A percentile compares a stretch with the other conserved stretches of the same genome.
Conservation (phyloP, 2,329 filamentous ascomycete genomes). For the Grosmannia huntii region DNA sequence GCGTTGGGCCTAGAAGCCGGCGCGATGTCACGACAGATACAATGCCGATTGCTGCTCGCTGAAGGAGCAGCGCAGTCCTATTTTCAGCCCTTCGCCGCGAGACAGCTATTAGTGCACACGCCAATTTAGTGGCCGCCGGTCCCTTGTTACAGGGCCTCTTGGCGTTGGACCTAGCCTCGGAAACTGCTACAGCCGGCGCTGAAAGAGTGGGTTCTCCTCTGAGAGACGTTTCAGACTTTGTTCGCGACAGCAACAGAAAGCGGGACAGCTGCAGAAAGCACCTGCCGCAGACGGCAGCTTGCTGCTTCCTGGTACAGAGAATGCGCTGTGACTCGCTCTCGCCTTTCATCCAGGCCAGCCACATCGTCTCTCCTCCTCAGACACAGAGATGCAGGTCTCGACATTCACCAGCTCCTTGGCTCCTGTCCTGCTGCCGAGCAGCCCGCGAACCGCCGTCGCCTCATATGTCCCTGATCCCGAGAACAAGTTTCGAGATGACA, state of each 20-base stretch:
- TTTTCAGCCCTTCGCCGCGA: no score
- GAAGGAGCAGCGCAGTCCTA: no score
- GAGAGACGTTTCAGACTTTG: background rate
- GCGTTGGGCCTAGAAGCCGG: no score
- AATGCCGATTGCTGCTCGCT: no score
- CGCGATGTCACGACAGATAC: no score
- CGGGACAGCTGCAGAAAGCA: slow-evolving; percentile 6
- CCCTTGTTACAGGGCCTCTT: background rate
- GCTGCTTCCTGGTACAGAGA: background rate
- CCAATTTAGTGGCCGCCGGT: background rate
- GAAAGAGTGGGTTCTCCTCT: background rate
- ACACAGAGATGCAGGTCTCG: background rate
- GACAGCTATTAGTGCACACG: background rate
- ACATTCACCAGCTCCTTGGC: background rate
- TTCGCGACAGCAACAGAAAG: slow-evolving; percentile 1
- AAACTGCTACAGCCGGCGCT: slow-evolving; percentile 5
- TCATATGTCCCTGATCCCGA: background rate
- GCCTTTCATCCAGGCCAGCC: background rate
- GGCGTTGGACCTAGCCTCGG: slow-evolving; percentile 1
- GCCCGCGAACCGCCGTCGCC: slow-evolving; percentile 7
- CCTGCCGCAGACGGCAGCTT: background rate
- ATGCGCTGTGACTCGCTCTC: background rate
- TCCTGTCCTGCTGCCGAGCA: slow-evolving; percentile 5
- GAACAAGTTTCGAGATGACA: background rate
- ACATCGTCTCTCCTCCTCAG: background rate